Evolutionary conservation across 495 filamentous ascomycete genomes (phyloP).

Genomic region (Bathelium albidoporum): DNA sequence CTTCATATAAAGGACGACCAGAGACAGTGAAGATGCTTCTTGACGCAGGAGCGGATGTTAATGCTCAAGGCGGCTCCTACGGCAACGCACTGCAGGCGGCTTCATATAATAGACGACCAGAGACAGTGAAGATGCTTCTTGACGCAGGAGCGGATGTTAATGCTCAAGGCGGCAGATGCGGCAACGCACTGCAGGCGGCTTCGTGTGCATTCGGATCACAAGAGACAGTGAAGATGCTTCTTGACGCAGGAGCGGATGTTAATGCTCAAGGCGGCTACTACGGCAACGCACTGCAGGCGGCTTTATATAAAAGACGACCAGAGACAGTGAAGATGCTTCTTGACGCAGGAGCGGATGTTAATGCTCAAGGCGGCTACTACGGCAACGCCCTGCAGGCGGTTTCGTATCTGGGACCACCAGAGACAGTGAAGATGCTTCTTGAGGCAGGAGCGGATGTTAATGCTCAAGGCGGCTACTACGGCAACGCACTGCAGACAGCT

Average conservation of each 20-base stretch:
- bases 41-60: no score
- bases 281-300: slow-evolving; percentile 11
- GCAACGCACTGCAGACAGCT: no score
- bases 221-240: slow-evolving; percentile 6
- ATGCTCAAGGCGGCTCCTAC: slow-evolving; percentile 6
- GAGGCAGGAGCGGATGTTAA: no score
- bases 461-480: no score
- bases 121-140: slow-evolving; percentile 2
- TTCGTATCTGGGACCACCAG: no score
- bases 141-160: no score
- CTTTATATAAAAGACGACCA: not conserved
- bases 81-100: slow-evolving; percentile 13
- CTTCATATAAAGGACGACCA: no score
- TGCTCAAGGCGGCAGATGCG: slow-evolving; percentile 1
- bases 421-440: no score
- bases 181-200: slow-evolving; percentile 8
- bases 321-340: slow-evolving; percentile 9
- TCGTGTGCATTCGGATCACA: not conserved
- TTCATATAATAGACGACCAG: not conserved
- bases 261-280: slow-evolving; percentile 6
- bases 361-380: no score
- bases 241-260: slow-evolving; percentile 12
- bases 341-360: no score
- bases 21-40: no score
- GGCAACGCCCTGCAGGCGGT: no score